Conservation (phyloP, 768 basidiomycete species). For the Candolleomyces aberdarensis region DNA sequence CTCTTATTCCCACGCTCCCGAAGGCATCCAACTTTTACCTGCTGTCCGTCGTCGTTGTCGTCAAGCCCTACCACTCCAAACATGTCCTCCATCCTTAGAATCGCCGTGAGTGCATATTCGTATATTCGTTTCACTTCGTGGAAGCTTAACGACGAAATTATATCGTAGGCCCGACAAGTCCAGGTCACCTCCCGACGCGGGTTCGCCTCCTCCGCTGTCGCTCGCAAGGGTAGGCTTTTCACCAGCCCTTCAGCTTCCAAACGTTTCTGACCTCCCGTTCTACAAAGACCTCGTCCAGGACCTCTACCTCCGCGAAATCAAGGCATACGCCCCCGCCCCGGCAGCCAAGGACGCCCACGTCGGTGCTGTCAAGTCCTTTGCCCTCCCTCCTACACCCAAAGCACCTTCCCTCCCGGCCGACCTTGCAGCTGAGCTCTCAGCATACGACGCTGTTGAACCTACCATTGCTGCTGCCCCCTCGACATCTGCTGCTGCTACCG, state of each 20-base stretch:
- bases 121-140: not conserved
- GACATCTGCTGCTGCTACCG: constrained; percentile 26
- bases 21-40: constrained; percentile 35
- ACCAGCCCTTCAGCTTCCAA: constrained; percentile 16
- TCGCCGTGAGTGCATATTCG: constrained; percentile 35
- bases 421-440: constrained; percentile 83
- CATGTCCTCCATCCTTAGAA: constrained; percentile 66
- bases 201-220: constrained; percentile 57
- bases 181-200: constrained; percentile 36
- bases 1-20: not conserved
- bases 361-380: constrained; percentile 80
- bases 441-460: constrained; percentile 84
- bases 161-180: constrained; percentile 49
- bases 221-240: constrained; percentile 58
- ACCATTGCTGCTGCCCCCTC: constrained; percentile 38
- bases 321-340: constrained; percentile 78
- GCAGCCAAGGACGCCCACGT: constrained; percentile 88
- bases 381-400: constrained; percentile 69
- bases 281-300: constrained; percentile 89
- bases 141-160: constrained; percentile 3
- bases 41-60: constrained; percentile 36
- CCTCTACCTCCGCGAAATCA: constrained; percentile 86
- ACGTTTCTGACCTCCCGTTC: constrained; percentile 27
- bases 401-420: constrained; percentile 75
- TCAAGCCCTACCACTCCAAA: constrained; percentile 32